phyloP scores from a whole-genome alignment of 164 flowering plant genomes.

The Kalanchoe fedtschenkoi region DNA sequence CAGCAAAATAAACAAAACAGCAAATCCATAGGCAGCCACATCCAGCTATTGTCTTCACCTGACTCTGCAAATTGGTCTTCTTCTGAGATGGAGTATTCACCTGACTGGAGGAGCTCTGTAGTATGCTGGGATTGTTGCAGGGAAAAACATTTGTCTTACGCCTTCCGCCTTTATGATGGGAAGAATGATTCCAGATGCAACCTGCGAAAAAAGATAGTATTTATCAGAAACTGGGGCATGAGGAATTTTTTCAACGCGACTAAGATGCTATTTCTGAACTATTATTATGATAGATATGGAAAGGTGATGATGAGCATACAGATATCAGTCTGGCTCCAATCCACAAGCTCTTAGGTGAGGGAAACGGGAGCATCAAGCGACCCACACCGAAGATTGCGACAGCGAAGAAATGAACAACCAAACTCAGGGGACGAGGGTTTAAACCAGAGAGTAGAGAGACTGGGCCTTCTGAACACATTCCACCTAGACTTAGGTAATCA shows the following conservation, averaged over 20 bases:
- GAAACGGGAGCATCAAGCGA: constrained; percentile 5
- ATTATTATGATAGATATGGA: background rate
- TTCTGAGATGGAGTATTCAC: background rate
- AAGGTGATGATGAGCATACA: background rate
- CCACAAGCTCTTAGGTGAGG: constrained; percentile 7
- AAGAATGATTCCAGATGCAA: constrained; percentile 59
- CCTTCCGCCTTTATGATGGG: constrained; percentile 67
- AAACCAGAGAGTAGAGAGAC: constrained; percentile 9
- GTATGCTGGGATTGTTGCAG: constrained; percentile 54
- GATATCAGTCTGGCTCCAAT: constrained; percentile 7
- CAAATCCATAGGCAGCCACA: no score
- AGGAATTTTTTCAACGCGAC: no score
- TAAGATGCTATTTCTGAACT: no score
- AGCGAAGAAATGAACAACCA: constrained; percentile 9
- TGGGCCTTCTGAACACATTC: constrained; percentile 8
- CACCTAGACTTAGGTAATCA: constrained; percentile 7
- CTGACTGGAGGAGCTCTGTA: constrained; percentile 38
- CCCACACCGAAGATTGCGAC: constrained; percentile 8
- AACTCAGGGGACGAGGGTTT: constrained; percentile 6
- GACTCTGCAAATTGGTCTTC: no score
- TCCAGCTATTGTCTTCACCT: background rate
- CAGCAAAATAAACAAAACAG: no score
- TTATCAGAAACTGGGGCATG: background rate
- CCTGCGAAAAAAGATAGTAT: constrained; percentile 15
- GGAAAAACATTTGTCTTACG: constrained; percentile 59